Conservation (phyloP, 106 monocot species). For the Platanthera guangdongensis region DNA sequence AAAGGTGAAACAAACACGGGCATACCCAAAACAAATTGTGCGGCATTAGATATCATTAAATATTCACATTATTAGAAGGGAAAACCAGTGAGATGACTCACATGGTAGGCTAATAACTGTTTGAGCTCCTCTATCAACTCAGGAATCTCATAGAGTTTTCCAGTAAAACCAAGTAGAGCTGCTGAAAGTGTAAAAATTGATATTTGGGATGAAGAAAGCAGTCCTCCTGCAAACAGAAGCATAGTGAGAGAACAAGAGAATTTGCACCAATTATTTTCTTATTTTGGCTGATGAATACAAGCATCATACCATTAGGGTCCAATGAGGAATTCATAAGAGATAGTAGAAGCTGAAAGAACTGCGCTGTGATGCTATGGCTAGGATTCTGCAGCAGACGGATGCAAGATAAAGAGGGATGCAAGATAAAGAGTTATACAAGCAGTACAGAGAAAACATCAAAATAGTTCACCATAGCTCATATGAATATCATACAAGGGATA, state of each 20-base stretch:
- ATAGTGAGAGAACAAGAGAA: background rate
- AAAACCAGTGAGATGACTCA: conserved; percentile 23
- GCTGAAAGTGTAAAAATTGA: conserved; percentile 61
- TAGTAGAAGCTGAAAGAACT: conserved; percentile 69
- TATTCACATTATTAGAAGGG: background rate
- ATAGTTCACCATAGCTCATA: background rate
- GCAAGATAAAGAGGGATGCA: conserved; percentile 1
- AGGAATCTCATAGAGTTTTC: conserved; percentile 59
- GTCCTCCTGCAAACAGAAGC: conserved; percentile 29
- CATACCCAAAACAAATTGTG: background rate
- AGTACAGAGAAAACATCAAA: background rate
- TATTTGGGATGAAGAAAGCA: conserved; percentile 44
- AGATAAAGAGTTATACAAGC: background rate
- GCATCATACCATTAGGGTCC: conserved; percentile 37
- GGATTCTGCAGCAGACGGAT: conserved; percentile 36
- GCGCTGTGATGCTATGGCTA: conserved; percentile 34
- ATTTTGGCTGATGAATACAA: background rate
- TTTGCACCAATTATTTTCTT: background rate
- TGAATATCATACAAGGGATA: background rate
- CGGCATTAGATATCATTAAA: background rate
- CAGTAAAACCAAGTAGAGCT: conserved; percentile 69
- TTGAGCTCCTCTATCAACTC: conserved; percentile 44
- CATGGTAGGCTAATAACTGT: conserved; percentile 33
- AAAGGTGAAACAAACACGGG: background rate
- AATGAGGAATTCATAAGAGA: conserved; percentile 58